These are phyloP conservation scores for Heterobasidion parviporum DNA, from an alignment of 1,284 basidiomycete genomes.

Conservation along the genomic window DNA sequence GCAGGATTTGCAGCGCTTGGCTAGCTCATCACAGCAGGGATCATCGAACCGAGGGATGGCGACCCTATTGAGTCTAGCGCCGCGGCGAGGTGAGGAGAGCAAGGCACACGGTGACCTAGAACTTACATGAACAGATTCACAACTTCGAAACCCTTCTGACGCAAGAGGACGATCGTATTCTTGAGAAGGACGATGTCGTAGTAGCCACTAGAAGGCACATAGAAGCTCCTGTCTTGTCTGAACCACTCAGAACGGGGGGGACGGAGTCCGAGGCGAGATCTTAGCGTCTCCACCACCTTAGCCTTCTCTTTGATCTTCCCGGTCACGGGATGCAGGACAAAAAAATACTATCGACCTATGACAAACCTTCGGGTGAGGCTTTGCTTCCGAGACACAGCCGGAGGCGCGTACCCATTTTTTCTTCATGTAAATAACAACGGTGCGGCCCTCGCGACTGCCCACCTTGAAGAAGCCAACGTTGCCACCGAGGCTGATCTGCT, in stretches of 20 bases:
- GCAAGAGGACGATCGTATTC: slow-evolving; percentile 85
- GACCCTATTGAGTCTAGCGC: slow-evolving; percentile 71
- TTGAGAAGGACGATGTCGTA: slow-evolving; percentile 87
- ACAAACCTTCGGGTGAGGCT: too few relatives aligned
- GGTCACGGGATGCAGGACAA: slow-evolving; percentile 73
- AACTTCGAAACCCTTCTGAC: slow-evolving; percentile 92
- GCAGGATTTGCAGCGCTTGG: slow-evolving; percentile 76
- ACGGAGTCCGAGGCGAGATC: slow-evolving; percentile 67
- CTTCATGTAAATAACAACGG: slow-evolving; percentile 93
- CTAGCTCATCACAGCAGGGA: slow-evolving; percentile 59
- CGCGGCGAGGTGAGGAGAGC: slow-evolving; percentile 3
- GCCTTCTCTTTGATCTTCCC: slow-evolving; percentile 76
- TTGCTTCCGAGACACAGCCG: too few relatives aligned
- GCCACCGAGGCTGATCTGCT: slow-evolving; percentile 81
- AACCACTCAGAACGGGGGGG: slow-evolving; percentile 87
- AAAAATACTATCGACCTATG: too few relatives aligned
- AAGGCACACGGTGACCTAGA: neutral
- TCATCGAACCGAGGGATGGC: slow-evolving; percentile 81
- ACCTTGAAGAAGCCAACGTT: slow-evolving; percentile 95
- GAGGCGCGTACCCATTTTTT: slow-evolving; percentile 69
- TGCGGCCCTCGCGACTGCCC: slow-evolving; percentile 77
- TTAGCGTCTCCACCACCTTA: slow-evolving; percentile 57
- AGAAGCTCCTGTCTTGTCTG: slow-evolving; percentile 84
- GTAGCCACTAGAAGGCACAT: slow-evolving; percentile 76
- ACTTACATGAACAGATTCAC: slow-evolving; percentile 88